phyloP scores from a whole-genome alignment of 768 basidiomycete genomes.

The Infundibulicybe gibba region DNA sequence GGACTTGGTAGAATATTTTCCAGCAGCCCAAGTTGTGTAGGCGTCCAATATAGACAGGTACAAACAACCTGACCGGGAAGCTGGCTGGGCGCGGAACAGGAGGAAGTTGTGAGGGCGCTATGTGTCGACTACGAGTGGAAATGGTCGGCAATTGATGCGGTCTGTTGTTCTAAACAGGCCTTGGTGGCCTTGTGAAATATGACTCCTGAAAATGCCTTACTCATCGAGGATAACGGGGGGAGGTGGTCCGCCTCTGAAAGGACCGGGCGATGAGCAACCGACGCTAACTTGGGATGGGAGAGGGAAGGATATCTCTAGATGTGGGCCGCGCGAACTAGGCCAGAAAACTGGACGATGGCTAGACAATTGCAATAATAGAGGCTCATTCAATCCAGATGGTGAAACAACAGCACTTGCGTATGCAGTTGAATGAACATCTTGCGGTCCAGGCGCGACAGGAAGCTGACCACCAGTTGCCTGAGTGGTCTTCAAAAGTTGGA shows the following conservation, averaged over 20 bases:
- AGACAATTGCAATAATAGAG: slow-evolving; percentile 54
- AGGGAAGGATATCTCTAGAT: no score
- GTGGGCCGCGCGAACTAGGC: slow-evolving; percentile 63
- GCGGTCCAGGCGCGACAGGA: slow-evolving; percentile 86
- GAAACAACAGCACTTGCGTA: slow-evolving; percentile 79
- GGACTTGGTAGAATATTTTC: no score
- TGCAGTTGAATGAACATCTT: no score
- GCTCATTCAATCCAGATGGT: slow-evolving; percentile 64
- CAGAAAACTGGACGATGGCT: slow-evolving; percentile 55
- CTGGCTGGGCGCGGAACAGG: no score
- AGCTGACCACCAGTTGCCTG: slow-evolving; percentile 72
- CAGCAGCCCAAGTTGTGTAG: no score
- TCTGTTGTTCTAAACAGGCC: no score
- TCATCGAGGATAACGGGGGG: slow-evolving; percentile 84
- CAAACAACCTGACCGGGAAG: no score
- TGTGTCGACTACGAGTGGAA: no score
- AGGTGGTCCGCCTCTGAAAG: slow-evolving; percentile 78
- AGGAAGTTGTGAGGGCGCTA: no score
- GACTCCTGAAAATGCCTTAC: slow-evolving; percentile 51
- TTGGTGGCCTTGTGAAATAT: slow-evolving; percentile 48
- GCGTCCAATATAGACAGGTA: no score
- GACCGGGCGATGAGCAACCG: slow-evolving; percentile 56
- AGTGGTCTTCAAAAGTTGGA: slow-evolving; percentile 80
- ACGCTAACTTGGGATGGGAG: slow-evolving; percentile 49
- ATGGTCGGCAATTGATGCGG: no score